phyloP scores from a whole-genome alignment of 768 basidiomycete genomes.

The Lenzites betulinus region DNA sequence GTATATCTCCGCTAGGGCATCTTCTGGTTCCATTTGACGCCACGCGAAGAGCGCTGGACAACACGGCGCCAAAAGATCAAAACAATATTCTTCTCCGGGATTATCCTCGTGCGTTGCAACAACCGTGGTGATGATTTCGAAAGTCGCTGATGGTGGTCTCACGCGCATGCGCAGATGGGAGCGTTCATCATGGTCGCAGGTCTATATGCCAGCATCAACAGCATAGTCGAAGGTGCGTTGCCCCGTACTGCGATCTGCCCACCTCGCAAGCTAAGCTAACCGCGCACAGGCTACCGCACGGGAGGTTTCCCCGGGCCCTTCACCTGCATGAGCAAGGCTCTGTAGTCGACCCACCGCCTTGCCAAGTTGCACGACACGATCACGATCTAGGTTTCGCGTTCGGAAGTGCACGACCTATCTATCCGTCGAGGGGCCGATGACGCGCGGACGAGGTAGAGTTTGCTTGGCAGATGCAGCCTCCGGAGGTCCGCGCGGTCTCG shows the following conservation, averaged over 20 bases:
- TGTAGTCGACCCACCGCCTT: not conserved
- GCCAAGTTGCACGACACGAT: too few species aligned
- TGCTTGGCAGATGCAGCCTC: too few species aligned
- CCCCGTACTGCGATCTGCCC: not conserved
- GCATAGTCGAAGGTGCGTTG: slow-evolving; percentile 31
- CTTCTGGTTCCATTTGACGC: slow-evolving; percentile 34
- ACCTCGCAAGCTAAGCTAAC: not conserved
- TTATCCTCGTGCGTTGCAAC: slow-evolving; percentile 23
- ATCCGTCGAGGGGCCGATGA: too few species aligned
- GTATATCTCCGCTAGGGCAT: slow-evolving; percentile 18
- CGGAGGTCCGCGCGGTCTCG: too few species aligned
- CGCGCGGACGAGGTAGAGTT: too few species aligned
- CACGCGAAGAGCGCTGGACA: slow-evolving; percentile 26
- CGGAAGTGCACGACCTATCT: too few species aligned
- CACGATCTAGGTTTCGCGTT: too few species aligned
- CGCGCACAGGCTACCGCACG: slow-evolving; percentile 25
- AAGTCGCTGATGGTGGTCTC: not conserved
- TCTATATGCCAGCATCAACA: slow-evolving; percentile 30
- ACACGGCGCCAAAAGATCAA: slow-evolving; percentile 26
- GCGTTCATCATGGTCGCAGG: slow-evolving; percentile 35
- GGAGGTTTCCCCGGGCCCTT: slow-evolving; percentile 32
- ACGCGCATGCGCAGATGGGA: slow-evolving; percentile 26
- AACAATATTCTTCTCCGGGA: slow-evolving; percentile 28
- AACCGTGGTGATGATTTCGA: not conserved
- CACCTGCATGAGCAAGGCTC: slow-evolving; percentile 20